Percentiles rank a stretch among this genome's conserved stretches.
Conservation (phyloP, 2,329 filamentous ascomycete species). For the Leptodontidium sp. region DNA sequence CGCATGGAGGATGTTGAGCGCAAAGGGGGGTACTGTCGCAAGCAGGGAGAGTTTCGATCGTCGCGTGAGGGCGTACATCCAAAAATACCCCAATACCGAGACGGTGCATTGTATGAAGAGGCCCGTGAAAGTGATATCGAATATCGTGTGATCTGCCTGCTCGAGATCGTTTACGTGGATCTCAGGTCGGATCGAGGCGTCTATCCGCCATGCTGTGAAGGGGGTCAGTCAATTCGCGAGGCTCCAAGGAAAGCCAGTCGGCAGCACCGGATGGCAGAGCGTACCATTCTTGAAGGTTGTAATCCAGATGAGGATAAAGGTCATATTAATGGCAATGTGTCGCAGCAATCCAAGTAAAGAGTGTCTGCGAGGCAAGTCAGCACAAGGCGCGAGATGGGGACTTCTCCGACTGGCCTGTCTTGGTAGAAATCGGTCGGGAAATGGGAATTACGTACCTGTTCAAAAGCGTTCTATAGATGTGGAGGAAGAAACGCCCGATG, state of each 20-base stretch:
- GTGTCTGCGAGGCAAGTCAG: conserved; percentile 36
- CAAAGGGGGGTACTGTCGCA: conserved; percentile 39
- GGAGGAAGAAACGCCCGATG: conserved; percentile 38
- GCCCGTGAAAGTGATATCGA: conserved; percentile 38
- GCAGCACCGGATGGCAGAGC: not conserved
- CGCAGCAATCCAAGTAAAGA: conserved; percentile 42
- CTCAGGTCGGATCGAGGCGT: conserved; percentile 40
- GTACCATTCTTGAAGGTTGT: conserved; percentile 45
- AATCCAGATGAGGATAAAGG: conserved; percentile 43
- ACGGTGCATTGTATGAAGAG: conserved; percentile 38
- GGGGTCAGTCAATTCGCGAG: conserved; percentile 19
- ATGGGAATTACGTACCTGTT: conserved; percentile 35
- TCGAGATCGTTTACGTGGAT: conserved; percentile 43
- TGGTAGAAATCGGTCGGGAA: not conserved
- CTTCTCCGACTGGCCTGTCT: not conserved
- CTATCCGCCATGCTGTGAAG: conserved; percentile 41
- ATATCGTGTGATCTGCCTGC: conserved; percentile 37
- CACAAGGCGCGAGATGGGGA: conserved; percentile 11
- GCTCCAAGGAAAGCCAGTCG: not conserved
- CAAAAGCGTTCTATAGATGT: conserved; percentile 41
- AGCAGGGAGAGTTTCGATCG: conserved; percentile 40
- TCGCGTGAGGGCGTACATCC: conserved; percentile 42
- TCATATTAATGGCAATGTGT: conserved; percentile 44
- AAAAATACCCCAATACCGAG: conserved; percentile 37
- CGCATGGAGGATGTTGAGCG: conserved; percentile 81